Evolutionary conservation across 257 asterid genomes (phyloP).

Genomic region (Salvia miltiorrhiza): DNA sequence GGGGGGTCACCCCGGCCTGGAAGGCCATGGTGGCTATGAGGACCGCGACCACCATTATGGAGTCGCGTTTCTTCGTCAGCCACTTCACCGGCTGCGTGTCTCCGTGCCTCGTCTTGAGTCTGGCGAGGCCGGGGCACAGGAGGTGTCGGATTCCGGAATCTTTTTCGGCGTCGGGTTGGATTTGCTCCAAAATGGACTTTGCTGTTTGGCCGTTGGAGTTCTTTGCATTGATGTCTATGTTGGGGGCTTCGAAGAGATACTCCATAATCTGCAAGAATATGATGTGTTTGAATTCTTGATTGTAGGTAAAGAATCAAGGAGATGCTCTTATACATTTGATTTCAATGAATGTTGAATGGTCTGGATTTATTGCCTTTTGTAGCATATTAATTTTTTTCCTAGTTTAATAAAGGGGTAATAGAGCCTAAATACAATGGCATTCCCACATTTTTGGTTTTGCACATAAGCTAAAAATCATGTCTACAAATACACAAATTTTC

Average conservation of each 20-base stretch:
- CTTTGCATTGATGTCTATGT: conserved; percentile 25
- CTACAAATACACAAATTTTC: no score
- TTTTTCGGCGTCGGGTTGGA: not conserved
- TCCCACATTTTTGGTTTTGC: no score
- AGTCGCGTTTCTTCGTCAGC: conserved; percentile 33
- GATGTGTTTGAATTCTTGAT: not conserved
- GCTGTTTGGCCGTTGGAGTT: conserved; percentile 32
- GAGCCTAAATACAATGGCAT: no score
- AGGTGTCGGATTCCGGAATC: not conserved
- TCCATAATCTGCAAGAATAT: conserved; percentile 37
- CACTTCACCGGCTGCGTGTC: conserved; percentile 21
- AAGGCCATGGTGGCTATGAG: conserved; percentile 48
- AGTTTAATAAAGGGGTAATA: no score
- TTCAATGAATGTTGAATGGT: no score
- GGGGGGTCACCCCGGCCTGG: conserved; percentile 35
- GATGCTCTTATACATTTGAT: no score
- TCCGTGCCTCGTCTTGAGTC: not conserved
- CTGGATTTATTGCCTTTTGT: no score
- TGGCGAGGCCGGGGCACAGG: not conserved
- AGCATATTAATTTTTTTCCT: no score
- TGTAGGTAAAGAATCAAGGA: no score
- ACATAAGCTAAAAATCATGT: no score
- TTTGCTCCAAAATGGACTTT: conserved; percentile 13
- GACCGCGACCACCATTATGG: conserved; percentile 43
- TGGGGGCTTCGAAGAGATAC: conserved; percentile 19